phyloP scores from a whole-genome alignment of 306 rosid genomes.

The Quercus bicolor region DNA sequence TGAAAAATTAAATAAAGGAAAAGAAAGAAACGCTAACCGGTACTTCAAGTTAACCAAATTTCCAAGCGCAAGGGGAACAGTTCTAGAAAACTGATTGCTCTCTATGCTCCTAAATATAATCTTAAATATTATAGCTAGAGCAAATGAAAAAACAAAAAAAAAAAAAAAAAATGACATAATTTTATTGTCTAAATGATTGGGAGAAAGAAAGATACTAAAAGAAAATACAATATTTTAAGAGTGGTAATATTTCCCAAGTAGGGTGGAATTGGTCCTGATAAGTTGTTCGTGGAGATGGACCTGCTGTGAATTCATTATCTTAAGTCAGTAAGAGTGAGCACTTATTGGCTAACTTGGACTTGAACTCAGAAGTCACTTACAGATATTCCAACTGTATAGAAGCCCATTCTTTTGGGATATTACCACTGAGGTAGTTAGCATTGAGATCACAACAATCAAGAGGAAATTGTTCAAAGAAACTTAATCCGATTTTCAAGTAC shows the following conservation, averaged over 20 bases:
- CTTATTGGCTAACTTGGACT: neutral
- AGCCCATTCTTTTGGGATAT: conserved; percentile 24
- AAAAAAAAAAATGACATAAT: neutral
- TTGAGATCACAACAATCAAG: too few relatives aligned
- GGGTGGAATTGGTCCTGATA: conserved; percentile 4
- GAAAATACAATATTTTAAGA: conserved; percentile 5
- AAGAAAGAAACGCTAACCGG: conserved; percentile 8
- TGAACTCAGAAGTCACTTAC: conserved; percentile 8
- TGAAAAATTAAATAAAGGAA: neutral
- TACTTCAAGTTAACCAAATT: neutral
- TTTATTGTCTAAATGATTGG: too few relatives aligned
- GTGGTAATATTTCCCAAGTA: conserved; percentile 17
- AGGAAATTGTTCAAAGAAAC: too few relatives aligned
- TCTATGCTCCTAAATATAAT: conserved; percentile 16
- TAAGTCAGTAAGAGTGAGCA: neutral
- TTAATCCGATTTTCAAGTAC: too few relatives aligned
- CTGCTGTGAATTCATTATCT: neutral
- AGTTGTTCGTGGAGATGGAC: conserved; percentile 5
- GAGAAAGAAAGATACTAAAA: neutral
- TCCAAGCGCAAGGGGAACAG: neutral
- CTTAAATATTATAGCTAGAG: neutral
- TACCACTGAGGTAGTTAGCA: too few relatives aligned
- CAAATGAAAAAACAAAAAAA: neutral
- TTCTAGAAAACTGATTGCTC: conserved; percentile 1
- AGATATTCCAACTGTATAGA: conserved; percentile 21